A percentile compares a stretch with the other conserved stretches of the same genome.
phyloP scores from a whole-genome alignment of 345 rosid species.

The Euphorbia lathyris region DNA sequence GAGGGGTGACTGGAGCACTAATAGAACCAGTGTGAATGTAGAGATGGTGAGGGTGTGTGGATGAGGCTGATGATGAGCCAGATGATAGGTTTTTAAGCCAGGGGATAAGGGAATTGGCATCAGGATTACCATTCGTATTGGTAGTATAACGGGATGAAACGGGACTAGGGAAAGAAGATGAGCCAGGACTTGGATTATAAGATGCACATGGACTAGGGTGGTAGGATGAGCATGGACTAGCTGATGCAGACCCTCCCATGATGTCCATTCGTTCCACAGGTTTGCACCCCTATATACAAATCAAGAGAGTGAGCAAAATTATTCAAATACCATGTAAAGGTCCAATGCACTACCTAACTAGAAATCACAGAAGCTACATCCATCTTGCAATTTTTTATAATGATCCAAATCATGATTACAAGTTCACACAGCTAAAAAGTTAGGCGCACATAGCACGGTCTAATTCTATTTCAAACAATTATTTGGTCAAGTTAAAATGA shows the following conservation, averaged over 20 bases:
- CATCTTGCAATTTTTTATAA: neutral
- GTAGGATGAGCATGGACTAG: slow-evolving; percentile 79
- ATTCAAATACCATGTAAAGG: neutral
- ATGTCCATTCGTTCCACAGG: slow-evolving; percentile 77
- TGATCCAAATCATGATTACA: neutral
- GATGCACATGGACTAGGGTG: slow-evolving; percentile 76
- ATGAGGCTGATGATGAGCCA: slow-evolving; percentile 79
- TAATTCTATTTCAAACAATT: no score
- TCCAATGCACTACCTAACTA: neutral
- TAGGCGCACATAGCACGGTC: neutral
- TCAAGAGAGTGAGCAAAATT: neutral
- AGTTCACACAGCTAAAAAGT: neutral
- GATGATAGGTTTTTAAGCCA: slow-evolving; percentile 96
- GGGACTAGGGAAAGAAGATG: slow-evolving; percentile 90
- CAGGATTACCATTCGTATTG: slow-evolving; percentile 50
- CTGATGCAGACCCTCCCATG: slow-evolving; percentile 67
- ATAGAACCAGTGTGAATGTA: slow-evolving; percentile 80
- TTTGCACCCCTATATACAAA: slow-evolving; percentile 67
- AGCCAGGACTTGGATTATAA: slow-evolving; percentile 80
- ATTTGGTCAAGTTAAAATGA: no score
- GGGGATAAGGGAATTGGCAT: slow-evolving; percentile 77
- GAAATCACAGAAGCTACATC: neutral
- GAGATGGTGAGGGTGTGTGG: slow-evolving; percentile 61
- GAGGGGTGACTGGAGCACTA: slow-evolving; percentile 99
- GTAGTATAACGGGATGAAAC: slow-evolving; percentile 60